Evolutionary conservation across 1,284 basidiomycete genomes (phyloP).

Genomic region (Ceratobasidium sp.): DNA sequence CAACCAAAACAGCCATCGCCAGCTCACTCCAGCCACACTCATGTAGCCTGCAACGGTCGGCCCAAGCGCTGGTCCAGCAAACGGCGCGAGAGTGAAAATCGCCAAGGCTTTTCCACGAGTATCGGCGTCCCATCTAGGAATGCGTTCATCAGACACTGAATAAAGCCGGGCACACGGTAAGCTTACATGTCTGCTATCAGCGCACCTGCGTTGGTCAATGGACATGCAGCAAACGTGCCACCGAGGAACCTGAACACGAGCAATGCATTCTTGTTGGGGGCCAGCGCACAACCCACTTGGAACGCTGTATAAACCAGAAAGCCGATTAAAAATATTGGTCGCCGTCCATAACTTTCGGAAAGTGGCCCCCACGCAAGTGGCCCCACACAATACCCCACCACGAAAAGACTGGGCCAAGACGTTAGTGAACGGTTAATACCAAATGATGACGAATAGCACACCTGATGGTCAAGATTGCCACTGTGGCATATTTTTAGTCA

Average conservation of each 20-base stretch:
- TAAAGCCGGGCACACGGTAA: constrained; percentile 46
- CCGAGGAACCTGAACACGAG: constrained; percentile 73
- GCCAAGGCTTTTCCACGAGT: constrained; percentile 73
- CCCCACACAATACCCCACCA: constrained; percentile 57
- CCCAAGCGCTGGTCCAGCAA: constrained; percentile 72
- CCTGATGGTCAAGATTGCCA: constrained; percentile 34
- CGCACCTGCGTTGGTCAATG: constrained; percentile 58
- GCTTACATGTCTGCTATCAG: constrained; percentile 60
- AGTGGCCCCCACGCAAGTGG: constrained; percentile 65
- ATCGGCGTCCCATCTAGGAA: constrained; percentile 64
- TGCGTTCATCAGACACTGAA: constrained; percentile 47
- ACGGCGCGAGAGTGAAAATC: constrained; percentile 75
- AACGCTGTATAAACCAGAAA: constrained; percentile 74
- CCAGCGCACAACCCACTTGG: constrained; percentile 70
- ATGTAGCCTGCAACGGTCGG: constrained; percentile 72
- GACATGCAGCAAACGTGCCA: constrained; percentile 63
- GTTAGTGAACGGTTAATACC: constrained; percentile 49
- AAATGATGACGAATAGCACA: neutral
- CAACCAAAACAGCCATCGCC: constrained; percentile 67
- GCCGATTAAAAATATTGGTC: constrained; percentile 70
- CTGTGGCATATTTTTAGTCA: constrained; percentile 53
- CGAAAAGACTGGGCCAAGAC: constrained; percentile 59
- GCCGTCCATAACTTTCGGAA: constrained; percentile 58
- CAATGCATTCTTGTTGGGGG: constrained; percentile 65
- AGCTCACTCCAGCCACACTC: constrained; percentile 55